Evolutionary conservation across 2,329 filamentous ascomycete species (phyloP), one percentile per base, ranked within the genome.

Genomic region (Cladophialophora chaetospira): DNA sequence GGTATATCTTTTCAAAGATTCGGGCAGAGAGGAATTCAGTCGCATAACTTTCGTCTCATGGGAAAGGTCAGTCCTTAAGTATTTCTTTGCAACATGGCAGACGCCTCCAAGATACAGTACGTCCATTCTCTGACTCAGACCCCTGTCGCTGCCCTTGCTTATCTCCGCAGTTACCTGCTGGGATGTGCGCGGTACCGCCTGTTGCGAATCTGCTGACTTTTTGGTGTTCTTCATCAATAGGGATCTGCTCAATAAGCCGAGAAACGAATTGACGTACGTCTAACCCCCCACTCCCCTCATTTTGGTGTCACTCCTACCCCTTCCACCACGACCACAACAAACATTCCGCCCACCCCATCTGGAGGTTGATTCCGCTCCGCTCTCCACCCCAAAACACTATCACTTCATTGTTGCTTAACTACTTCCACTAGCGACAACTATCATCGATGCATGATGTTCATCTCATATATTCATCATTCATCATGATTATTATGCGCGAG

Each of bases 191-290:
- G 31, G 42, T 51, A 44, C 35, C 25, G 21, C 19, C 53, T 45
- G 35, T 50, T 53, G 42, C 35, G 21, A 26, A 31, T 28, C 5
- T 57, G 28, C 60, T 57, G 54, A 62, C 57, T 44, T 46, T 46
- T 36, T 46, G 46, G 52, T 49, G 48, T 55, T 48, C 49, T 38
- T 48, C n/a, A 57, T 58, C 13, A 58, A 58, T 72, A 95, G 91
- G 77, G 91, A 96, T 75, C 85, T 96, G 69, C 85, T 95, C 65
- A 87, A 84, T 73, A 96, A 96, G 82, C 87, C 90, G 65, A 89
- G 91, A 76, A 85, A 82, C 70, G 92, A 97, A 73, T 88, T 96
- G 76, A 96, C 91, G 91, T 95, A 85, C 67, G 88, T 82, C 43
- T 35, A 29, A 28, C 58, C 58, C 58, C 54, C 61, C 50, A 51